Conservation (phyloP, 2,329 filamentous ascomycete genomes). For the Diaporthe caulivora region DNA sequence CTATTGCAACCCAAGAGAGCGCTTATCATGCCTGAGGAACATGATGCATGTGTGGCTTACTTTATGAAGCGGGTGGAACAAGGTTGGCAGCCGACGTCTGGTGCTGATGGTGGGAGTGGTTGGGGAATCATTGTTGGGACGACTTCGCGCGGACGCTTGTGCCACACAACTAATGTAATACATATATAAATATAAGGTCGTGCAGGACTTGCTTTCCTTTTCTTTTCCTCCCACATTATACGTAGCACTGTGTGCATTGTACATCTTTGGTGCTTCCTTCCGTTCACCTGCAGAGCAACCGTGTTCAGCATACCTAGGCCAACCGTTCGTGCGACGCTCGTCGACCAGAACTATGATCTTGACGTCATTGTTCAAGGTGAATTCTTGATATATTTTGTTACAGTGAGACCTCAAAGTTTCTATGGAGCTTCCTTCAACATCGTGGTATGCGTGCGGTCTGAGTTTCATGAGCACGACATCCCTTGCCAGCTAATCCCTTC, state of each 20-base stretch:
- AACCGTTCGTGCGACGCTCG: neutral
- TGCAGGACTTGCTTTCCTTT: neutral
- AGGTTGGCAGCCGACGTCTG: neutral
- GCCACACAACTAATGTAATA: neutral
- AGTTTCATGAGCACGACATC: neutral
- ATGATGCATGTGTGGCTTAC: neutral
- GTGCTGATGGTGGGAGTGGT: neutral
- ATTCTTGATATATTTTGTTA: neutral
- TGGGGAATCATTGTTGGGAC: neutral
- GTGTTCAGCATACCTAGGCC: no score
- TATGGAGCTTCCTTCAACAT: neutral
- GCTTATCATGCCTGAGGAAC: neutral
- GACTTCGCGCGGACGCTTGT: neutral
- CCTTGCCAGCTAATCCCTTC: neutral
- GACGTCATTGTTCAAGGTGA: neutral
- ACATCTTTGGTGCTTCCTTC: neutral
- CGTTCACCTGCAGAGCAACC: neutral
- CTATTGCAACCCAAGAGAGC: neutral
- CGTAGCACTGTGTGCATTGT: neutral
- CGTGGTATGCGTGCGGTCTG: neutral
- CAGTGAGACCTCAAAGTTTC: neutral
- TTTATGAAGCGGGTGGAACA: neutral
- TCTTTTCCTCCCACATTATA: neutral
- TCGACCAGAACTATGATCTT: neutral
- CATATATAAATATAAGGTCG: neutral